phyloP scores from a whole-genome alignment of 1,284 basidiomycete genomes.

The Thecaphora frezii region DNA sequence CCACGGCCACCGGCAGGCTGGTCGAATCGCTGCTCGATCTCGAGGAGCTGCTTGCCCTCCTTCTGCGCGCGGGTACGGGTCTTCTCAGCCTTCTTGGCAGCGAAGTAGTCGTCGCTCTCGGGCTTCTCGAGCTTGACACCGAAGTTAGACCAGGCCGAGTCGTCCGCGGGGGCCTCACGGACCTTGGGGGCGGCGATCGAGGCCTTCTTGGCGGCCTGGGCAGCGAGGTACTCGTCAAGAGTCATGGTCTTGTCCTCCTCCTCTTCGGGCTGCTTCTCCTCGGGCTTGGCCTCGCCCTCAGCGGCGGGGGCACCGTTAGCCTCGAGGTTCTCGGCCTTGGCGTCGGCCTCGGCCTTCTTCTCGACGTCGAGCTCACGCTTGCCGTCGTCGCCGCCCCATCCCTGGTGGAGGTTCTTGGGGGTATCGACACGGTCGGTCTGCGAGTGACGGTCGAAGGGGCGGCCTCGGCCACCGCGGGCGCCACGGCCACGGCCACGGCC shows the following conservation, averaged over 20 bases:
- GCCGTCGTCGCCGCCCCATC: slow-evolving; percentile 87
- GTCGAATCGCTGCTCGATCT: slow-evolving; percentile 53
- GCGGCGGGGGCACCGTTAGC: slow-evolving; percentile 54
- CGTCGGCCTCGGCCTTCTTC: slow-evolving; percentile 65
- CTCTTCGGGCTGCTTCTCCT: slow-evolving; percentile 65
- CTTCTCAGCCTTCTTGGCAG: slow-evolving; percentile 41
- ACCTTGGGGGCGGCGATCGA: slow-evolving; percentile 43
- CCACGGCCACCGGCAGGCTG: slow-evolving; percentile 20
- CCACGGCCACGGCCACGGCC: slow-evolving; percentile 62
- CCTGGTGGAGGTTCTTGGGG: slow-evolving; percentile 86
- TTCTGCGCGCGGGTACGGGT: slow-evolving; percentile 31
- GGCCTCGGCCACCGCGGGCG: slow-evolving; percentile 67
- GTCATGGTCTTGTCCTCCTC: slow-evolving; percentile 92
- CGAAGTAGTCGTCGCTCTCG: slow-evolving; percentile 51
- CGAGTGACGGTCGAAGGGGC: slow-evolving; percentile 77
- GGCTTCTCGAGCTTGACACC: slow-evolving; percentile 49
- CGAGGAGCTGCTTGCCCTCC: slow-evolving; percentile 53
- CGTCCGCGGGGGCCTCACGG: slow-evolving; percentile 36
- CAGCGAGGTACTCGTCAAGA: slow-evolving; percentile 74
- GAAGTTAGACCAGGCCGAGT: slow-evolving; percentile 45
- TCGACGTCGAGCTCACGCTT: slow-evolving; percentile 75
- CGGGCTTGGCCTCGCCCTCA: slow-evolving; percentile 48
- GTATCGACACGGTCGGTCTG: slow-evolving; percentile 77
- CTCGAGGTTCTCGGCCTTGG: slow-evolving; percentile 45
- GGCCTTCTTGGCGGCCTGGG: slow-evolving; percentile 64